Base-by-base conservation (phyloP, 306 rosid genomes). In the Lablab purpureus region DNA sequence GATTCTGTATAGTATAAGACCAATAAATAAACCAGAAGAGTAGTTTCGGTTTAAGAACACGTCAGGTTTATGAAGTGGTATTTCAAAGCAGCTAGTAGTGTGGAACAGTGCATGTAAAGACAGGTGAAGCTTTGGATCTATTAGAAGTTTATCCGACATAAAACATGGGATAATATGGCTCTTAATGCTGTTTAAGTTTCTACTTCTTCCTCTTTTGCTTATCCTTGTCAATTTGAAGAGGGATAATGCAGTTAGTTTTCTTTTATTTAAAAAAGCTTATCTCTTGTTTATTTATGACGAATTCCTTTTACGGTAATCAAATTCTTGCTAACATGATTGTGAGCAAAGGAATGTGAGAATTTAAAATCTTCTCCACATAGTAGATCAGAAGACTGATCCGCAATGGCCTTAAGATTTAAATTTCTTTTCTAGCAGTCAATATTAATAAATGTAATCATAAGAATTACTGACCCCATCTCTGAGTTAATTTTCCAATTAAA, bases 161-260 rank as follows among this genome's bases (percentile, higher is more conserved):
- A 89, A 85, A 93, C 93, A 91, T 93, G 96, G 94, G 83, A 85
- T 94, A 93, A 91, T 93, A 90, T 89, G 90, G 50, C 46, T 58
- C 67, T 79, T 79, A 59, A 6, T 69, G 72, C 46, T 71, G 62
- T 54, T 77, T 70, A 64, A 62, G 71, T 85, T 89, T 77, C 55
- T 77, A 70, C 77, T 80, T 71, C 52, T 82, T 67, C 76, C 19
- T 74, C 30, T 52, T 45, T 55, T n/a, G 21, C 46, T 67, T 75
- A 58, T 75, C 49, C 34, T 66, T 74, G 87, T 90, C 88, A 86
- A 81, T 83, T 85, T 75, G 41, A 76, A 69, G 75, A 73, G 47
- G 78, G 79, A 56, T 83, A 63, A 19, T 7, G 59, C 72, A 63
- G 62, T 71, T 55, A 71, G 13, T 22, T 19, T 30, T 65, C 25